Base-by-base conservation (phyloP, 1,139 yeast genomes). In the Protomyces macrosporus region DNA sequence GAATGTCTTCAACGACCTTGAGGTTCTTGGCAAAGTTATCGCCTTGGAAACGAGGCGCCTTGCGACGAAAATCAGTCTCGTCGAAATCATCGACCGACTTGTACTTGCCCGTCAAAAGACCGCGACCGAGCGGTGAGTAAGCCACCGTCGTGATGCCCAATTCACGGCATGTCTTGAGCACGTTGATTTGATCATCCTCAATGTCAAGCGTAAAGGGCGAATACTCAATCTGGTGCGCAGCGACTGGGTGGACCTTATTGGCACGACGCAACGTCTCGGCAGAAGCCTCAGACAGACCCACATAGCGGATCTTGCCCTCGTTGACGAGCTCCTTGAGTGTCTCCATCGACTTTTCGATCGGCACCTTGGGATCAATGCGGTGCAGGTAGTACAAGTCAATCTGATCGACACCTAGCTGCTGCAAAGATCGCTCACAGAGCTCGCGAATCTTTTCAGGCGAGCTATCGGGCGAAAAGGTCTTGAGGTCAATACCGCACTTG, bases 41-140 rank as follows among this genome's bases (percentile, higher is more conserved):
- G 45, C 79, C 83, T 40, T 74, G 72, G 75, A 87, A 88, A 69
- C 86, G 81, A 71, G 55, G 65, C 35, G 36, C 39, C 23, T 68
- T 67, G n/a, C 69, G 70, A 69, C 90, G 79, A 65, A 83, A 66
- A 71, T 87, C 95, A 60, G 81, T 84, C 56, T 78, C 77, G 32
- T 83, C 81, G 54, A 84, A 72, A 63, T 79, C 81, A 4, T 76
- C 76, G 4, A 75, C 69, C 7, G 79, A 72, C 53, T 76, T 81
- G 65, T 83, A 80, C 16, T 77, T 68, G 66, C 93, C 95, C 6
- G 95, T 85, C 66, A 90, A 79, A 65, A 85, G 75, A 0, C 97
- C 96, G 71, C 88, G 80, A n/a, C 90, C 85, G 66, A 90, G 78
- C 50, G 96, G 96, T 35, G 66, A 63, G 63, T 68, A 68, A 32